phyloP scores from a whole-genome alignment of 1,284 basidiomycete genomes.

The Coniophora puteana region DNA sequence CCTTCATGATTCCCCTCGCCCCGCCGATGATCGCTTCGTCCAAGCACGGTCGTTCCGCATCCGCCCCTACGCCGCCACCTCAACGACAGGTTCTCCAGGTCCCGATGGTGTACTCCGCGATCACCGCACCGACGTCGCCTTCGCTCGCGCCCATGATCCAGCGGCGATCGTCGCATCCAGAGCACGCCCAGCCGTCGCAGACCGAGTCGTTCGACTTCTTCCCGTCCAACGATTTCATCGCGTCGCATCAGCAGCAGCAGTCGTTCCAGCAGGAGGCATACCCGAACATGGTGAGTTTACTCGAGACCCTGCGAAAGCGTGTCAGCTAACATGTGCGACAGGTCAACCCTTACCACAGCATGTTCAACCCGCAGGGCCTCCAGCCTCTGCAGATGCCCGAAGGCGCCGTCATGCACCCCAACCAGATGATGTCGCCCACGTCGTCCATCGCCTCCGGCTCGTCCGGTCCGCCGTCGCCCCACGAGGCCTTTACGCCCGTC shows the following conservation, averaged over 20 bases:
- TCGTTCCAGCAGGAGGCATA: constrained; percentile 19
- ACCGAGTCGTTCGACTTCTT: constrained; percentile 45
- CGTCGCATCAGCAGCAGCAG: constrained; percentile 28
- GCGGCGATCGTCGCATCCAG: constrained; percentile 47
- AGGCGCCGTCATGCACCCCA: constrained; percentile 17
- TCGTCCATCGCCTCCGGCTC: constrained; percentile 26
- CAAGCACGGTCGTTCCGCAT: constrained; percentile 47
- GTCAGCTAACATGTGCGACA: constrained; percentile 11
- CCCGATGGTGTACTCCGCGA: constrained; percentile 61
- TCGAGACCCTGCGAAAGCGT: not conserved
- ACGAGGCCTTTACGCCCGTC: constrained; percentile 23
- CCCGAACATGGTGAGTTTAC: constrained; percentile 21
- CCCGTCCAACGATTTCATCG: constrained; percentile 31
- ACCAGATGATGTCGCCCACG: constrained; percentile 24
- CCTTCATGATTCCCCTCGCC: constrained; percentile 52
- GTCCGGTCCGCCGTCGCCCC: constrained; percentile 29
- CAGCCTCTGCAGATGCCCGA: constrained; percentile 26
- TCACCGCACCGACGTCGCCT: constrained; percentile 63
- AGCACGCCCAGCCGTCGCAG: constrained; percentile 35
- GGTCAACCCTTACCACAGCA: constrained; percentile 17
- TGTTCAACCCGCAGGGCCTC: constrained; percentile 26
- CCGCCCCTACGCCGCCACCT: constrained; percentile 50
- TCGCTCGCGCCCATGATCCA: constrained; percentile 55
- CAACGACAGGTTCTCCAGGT: constrained; percentile 59
- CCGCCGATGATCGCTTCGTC: constrained; percentile 23